Evolutionary conservation across 2,329 filamentous ascomycete species (phyloP), one percentile per base, ranked within the genome.

Genomic region (Xylaria digitata): DNA sequence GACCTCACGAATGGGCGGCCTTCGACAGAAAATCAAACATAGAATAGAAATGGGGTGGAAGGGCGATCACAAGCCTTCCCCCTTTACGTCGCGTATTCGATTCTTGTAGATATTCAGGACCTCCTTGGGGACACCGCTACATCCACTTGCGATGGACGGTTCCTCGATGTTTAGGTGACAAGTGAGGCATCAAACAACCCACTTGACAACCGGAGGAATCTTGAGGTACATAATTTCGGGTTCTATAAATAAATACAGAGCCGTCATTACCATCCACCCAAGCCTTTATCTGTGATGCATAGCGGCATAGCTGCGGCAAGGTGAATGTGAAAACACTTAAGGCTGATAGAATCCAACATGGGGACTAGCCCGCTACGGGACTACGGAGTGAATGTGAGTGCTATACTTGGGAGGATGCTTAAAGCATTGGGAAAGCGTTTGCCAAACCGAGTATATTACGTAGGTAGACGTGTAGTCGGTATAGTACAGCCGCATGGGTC

Each of bases 61-160:
- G 42, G 54, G 6, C 19, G 17, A 52, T 34, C 23, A 55, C 6
- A n/a, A 32, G 7, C 15, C 15, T 7, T 13, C 21, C 23, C 40
- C 13, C 19, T 17, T 40, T 60, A 56, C 46, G 60, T 52, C 57
- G 46, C 61, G 57, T 62, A 69, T 67, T 67, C 55, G 32, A 67
- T 69, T 67, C 65, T 67, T 69, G 65, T 67, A 67, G 21, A 69
- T 62, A 60, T 62, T 67, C 43, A 42, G 32, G n/a, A n/a, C 58
- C 40, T 55, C 43, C 26, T 48, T 45, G 49, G 46, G 9, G 19
- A 58, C 49, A 21, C 19, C 17, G 15, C 42, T 17, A 9, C n/a
- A 59, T 42, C 34, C 40, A 48, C 26, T n/a, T 11, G 6, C 32
- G 43, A 34, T 55, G 21, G 17, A 15, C 7, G 50, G 17, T 48